Percentiles rank a stretch among this genome's conserved stretches.
Conservation (phyloP, 768 basidiomycete genomes). For the Xerocomus potaroensis region DNA sequence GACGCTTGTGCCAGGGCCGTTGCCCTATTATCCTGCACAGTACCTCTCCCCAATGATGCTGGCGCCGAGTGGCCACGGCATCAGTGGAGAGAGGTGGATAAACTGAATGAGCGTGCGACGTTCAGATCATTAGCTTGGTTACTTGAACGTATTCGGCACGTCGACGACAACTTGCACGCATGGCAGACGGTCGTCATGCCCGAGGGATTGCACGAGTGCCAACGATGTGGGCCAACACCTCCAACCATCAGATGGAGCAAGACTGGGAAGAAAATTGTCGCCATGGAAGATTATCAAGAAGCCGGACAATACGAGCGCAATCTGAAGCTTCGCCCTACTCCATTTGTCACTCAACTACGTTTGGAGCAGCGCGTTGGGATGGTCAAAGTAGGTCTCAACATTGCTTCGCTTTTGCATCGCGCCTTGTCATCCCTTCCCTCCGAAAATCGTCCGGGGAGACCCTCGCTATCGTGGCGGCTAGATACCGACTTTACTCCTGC, state of each 20-base stretch:
- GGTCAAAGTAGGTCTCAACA: constrained; percentile 84
- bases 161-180: constrained; percentile 55
- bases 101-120: constrained; percentile 75
- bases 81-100: constrained; percentile 77
- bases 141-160: constrained; percentile 73
- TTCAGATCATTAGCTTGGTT: constrained; percentile 87
- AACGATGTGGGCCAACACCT: constrained; percentile 75
- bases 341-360: constrained; percentile 83
- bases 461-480: constrained; percentile 71
- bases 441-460: constrained; percentile 40
- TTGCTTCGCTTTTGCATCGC: constrained; percentile 82
- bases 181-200: constrained; percentile 62
- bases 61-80: constrained; percentile 76
- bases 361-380: constrained; percentile 59
- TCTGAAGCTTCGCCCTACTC: constrained; percentile 79
- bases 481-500: constrained; percentile 72
- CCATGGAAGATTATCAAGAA: constrained; percentile 80
- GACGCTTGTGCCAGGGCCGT: constrained; percentile 72
- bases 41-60: constrained; percentile 66
- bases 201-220: constrained; percentile 52
- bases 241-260: constrained; percentile 77
- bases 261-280: constrained; percentile 51
- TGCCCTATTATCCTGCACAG: constrained; percentile 73
- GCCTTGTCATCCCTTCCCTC: constrained; percentile 77
- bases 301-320: constrained; percentile 88